Conservation (phyloP, 2,329 filamentous ascomycete genomes). For the Rhexocercosporidium sp. region DNA sequence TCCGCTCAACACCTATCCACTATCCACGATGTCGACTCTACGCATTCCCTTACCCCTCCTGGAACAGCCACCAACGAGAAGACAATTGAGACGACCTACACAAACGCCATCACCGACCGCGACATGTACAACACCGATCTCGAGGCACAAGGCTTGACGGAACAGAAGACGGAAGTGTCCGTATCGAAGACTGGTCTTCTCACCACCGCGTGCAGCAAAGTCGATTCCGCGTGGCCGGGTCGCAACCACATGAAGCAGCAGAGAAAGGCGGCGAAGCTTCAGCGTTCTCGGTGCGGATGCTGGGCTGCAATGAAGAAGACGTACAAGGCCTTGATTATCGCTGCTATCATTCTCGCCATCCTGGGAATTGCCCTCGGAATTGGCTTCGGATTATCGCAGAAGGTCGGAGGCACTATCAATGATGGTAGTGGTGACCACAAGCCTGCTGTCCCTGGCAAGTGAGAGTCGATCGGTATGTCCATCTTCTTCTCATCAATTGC, state of each 20-base stretch:
- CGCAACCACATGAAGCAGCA: constrained; percentile 25
- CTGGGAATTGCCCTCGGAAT: constrained; percentile 27
- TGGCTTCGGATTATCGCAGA: constrained; percentile 25
- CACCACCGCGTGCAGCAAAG: constrained; percentile 20
- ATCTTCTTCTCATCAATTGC: background rate
- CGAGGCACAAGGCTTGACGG: constrained; percentile 28
- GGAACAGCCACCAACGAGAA: constrained; percentile 20
- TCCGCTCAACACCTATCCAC: constrained; percentile 22
- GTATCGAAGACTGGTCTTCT: constrained; percentile 20
- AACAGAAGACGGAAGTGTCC: constrained; percentile 17
- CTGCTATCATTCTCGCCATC: constrained; percentile 23
- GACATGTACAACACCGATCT: constrained; percentile 21
- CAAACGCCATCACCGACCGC: background rate
- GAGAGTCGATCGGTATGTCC: constrained; percentile 7
- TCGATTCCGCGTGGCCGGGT: constrained; percentile 30
- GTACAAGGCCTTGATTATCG: constrained; percentile 23
- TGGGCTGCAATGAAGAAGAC: constrained; percentile 28
- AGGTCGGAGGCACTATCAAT: constrained; percentile 21
- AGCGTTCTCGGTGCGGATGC: constrained; percentile 23
- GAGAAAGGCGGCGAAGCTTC: constrained; percentile 24
- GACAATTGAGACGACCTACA: constrained; percentile 1
- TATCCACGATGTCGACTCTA: constrained; percentile 30
- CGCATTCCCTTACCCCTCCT: constrained; percentile 26
- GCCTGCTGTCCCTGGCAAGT: constrained; percentile 23
- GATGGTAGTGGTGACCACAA: constrained; percentile 21